Evolutionary conservation across 2,329 filamentous ascomycete species (phyloP).

Genomic region (Simplicillium sp.): DNA sequence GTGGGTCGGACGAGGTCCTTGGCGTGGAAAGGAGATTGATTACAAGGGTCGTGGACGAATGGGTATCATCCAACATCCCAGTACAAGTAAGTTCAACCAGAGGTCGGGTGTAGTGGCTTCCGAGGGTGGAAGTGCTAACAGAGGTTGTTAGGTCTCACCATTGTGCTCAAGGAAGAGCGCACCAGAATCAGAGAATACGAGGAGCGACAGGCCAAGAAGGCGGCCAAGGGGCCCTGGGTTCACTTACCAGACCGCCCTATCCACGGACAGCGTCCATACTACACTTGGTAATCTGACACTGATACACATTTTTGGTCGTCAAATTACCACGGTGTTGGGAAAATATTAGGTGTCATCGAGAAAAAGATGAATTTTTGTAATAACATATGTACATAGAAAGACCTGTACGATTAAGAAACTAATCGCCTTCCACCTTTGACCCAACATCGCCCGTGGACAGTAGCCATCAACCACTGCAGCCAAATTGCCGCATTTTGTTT

Average conservation of each 20-base stretch:
- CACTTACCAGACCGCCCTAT: conserved; percentile 81
- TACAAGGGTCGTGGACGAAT: conserved; percentile 68
- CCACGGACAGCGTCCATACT: conserved; percentile 78
- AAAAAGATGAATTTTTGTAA: conserved; percentile 12
- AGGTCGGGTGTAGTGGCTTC: not conserved
- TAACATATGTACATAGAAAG: conserved; percentile 25
- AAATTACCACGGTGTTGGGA: not conserved
- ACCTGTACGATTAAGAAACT: too few relatives aligned
- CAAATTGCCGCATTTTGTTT: too few relatives aligned
- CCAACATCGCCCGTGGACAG: conserved; percentile 10
- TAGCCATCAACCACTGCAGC: not conserved
- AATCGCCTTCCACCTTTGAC: too few relatives aligned
- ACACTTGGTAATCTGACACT: conserved; percentile 61
- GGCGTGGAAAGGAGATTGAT: conserved; percentile 47
- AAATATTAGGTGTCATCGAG: not conserved
- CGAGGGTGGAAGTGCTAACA: conserved; percentile 10
- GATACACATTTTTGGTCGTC: not conserved
- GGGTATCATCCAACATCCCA: conserved; percentile 58
- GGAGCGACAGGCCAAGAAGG: conserved; percentile 68
- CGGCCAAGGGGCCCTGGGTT: conserved; percentile 71
- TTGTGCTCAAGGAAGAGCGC: conserved; percentile 88
- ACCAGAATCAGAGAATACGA: conserved; percentile 74
- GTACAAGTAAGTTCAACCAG: conserved; percentile 54
- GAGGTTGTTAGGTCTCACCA: conserved; percentile 51
- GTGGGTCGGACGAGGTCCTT: conserved; percentile 76